Base-by-base conservation (phyloP, 306 rosid species). In the Acmispon strigosus region DNA sequence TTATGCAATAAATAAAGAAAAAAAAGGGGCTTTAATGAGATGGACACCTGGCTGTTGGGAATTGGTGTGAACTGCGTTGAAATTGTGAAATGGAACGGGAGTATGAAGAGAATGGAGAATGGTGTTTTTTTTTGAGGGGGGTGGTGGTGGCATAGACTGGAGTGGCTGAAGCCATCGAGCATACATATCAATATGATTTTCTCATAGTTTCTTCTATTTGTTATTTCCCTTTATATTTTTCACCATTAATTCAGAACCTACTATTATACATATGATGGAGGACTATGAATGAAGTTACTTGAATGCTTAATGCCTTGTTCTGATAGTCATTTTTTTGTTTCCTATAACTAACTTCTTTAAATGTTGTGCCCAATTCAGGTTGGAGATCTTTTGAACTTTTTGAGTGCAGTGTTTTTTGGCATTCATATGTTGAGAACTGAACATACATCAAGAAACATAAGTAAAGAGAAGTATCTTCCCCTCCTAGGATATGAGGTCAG, bases 371-470 rank as follows among this genome's bases (percentile, higher is more conserved):
- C 4, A 54, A 51, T 70, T 41, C 89, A 86, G 91, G 78, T 88
- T 72, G 94, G 96, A 79, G 96, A 90, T 79, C 81, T 90, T 54
- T 82, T 86, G 65, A 87, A 84, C 82, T 84, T 87, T 78, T 59
- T 84, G 62, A 88, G 91, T 57, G 94, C 94, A 0, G 82, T 87
- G 42, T 90, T 81, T 81, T 90, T 88, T 34, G 94, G 96, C 5
- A 76, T 88, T 27, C 96, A 88, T 79, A 82, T 88, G 94, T 82
- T 90, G 54, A 84, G 96, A 83, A 90, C 94, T 2, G 91, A 87
- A 79, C 87, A 81, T 62, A 59, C 86, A 65, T 87, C 96, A 1
- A 81, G 94, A 80, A 85, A 69, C 76, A 87, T 86, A 10, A 69
- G 83, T 20, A 86, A 72, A 68, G 81, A 90, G 27, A 84, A 88